These are phyloP conservation scores for Huntiella omanensis DNA, from an alignment of 2,329 filamentous ascomycete species.

Conservation along the genomic window DNA sequence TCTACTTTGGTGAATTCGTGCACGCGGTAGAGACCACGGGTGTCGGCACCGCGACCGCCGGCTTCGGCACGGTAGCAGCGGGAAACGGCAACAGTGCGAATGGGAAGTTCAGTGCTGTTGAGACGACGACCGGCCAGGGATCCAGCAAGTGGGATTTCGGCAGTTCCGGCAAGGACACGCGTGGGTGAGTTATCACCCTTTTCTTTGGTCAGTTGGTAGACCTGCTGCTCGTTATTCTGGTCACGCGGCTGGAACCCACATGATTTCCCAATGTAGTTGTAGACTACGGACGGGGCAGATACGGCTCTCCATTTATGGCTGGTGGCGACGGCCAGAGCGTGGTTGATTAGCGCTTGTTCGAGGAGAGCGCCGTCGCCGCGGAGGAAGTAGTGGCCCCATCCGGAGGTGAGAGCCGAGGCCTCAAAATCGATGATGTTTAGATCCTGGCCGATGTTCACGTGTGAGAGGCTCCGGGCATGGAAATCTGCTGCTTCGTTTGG, in stretches of 20 bases:
- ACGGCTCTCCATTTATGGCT: slow-evolving; percentile 62
- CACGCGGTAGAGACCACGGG: slow-evolving; percentile 87
- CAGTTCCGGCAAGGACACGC: slow-evolving; percentile 66
- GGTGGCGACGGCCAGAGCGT: slow-evolving; percentile 56
- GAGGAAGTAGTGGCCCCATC: slow-evolving; percentile 97
- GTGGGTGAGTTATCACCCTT: slow-evolving; percentile 36
- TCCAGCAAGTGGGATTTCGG: slow-evolving; percentile 84
- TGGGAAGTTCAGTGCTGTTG: slow-evolving; percentile 45
- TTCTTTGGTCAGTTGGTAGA: slow-evolving; percentile 45
- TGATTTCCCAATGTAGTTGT: slow-evolving; percentile 72
- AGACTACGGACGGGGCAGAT: slow-evolving; percentile 75
- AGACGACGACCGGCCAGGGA: slow-evolving; percentile 65
- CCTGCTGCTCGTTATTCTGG: slow-evolving; percentile 75
- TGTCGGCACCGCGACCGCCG: slow-evolving; percentile 71
- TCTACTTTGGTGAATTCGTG: slow-evolving; percentile 99
- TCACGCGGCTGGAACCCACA: slow-evolving; percentile 93
- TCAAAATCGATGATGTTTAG: slow-evolving; percentile 86
- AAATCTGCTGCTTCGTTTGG: too few species aligned
- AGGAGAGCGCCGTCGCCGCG: slow-evolving; percentile 78
- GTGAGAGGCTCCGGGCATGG: slow-evolving; percentile 27
- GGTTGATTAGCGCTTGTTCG: slow-evolving; percentile 86
- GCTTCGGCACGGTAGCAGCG: slow-evolving; percentile 95
- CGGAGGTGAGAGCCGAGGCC: slow-evolving; percentile 59
- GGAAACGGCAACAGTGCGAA: slow-evolving; percentile 67
- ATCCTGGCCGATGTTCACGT: slow-evolving; percentile 70